Evolutionary conservation across 495 filamentous ascomycete species (phyloP).

Genomic region (Aspergillus sclerotioniger): DNA sequence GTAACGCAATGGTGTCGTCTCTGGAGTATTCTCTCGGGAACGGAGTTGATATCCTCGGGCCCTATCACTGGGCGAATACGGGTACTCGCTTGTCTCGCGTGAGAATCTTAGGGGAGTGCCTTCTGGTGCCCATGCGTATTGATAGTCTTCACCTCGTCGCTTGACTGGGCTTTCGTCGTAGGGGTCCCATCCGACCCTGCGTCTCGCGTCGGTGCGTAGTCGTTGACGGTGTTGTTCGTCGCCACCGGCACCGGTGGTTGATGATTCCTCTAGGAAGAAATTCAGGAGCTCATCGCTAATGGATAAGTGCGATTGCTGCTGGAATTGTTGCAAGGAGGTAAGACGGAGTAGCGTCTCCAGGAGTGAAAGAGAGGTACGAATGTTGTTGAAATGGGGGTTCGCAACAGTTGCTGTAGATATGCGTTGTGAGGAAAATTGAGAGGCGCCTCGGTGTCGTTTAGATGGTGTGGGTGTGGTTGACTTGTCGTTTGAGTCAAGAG

Average conservation of each 20-base stretch:
- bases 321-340: slow-evolving; percentile 91
- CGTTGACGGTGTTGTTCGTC: slow-evolving; percentile 68
- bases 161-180: slow-evolving; percentile 73
- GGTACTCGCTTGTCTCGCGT: slow-evolving; percentile 25
- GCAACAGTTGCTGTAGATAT: slow-evolving; percentile 35
- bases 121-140: slow-evolving; percentile 37
- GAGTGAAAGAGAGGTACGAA: slow-evolving; percentile 84
- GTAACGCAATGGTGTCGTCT: slow-evolving; percentile 26
- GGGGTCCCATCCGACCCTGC: slow-evolving; percentile 86
- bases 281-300: slow-evolving; percentile 93
- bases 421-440: slow-evolving; percentile 19
- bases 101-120: slow-evolving; percentile 24
- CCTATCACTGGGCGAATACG: slow-evolving; percentile 32
- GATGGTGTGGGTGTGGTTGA: slow-evolving; percentile 24
- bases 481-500: slow-evolving; percentile 27
- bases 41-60: slow-evolving; percentile 32
- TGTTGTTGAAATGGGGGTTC: slow-evolving; percentile 45
- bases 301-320: slow-evolving; percentile 86
- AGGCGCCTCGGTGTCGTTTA: slow-evolving; percentile 10
- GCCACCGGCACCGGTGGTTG: slow-evolving; percentile 67
- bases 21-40: slow-evolving; percentile 41
- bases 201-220: slow-evolving; percentile 68
- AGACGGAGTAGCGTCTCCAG: slow-evolving; percentile 93
- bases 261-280: slow-evolving; percentile 87
- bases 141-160: slow-evolving; percentile 60